Conservation (phyloP, 2,329 filamentous ascomycete genomes). For the Nothophaeocryptopus gaeumannii region DNA sequence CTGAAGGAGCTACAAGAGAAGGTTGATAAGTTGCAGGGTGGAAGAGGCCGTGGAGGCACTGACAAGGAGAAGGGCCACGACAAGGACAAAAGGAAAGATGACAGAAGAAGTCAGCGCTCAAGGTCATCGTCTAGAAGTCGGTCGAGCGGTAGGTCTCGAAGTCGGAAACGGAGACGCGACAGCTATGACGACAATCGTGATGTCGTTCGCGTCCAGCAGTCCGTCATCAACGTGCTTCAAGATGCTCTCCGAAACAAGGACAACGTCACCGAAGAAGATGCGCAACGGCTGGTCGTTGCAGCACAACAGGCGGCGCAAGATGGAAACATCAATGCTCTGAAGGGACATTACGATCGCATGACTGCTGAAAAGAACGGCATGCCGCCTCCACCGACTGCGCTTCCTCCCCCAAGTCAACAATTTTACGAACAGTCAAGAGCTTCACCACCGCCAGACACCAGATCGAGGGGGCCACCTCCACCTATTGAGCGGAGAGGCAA, state of each 20-base stretch:
- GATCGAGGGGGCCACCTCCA: too few relatives aligned
- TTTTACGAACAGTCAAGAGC: too few relatives aligned
- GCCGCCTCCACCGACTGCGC: background rate
- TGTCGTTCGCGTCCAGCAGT: conserved; percentile 37
- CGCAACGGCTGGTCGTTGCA: conserved; percentile 39
- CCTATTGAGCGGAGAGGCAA: too few relatives aligned
- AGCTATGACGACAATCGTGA: conserved; percentile 8
- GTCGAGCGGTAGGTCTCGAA: conserved; percentile 10
- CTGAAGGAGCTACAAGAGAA: conserved; percentile 26
- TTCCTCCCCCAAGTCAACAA: too few relatives aligned
- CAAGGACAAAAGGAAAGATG: conserved; percentile 12
- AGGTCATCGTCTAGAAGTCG: conserved; percentile 19
- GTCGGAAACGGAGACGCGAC: conserved; percentile 6
- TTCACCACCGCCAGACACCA: too few relatives aligned
- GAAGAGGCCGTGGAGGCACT: conserved; percentile 25
- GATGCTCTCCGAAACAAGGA: conserved; percentile 43
- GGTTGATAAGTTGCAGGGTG: conserved; percentile 26
- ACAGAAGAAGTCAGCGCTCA: conserved; percentile 5
- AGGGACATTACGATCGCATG: conserved; percentile 26
- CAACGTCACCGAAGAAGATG: conserved; percentile 39
- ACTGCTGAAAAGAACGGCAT: background rate
- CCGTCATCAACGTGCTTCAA: conserved; percentile 44
- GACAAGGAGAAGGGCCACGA: conserved; percentile 19
- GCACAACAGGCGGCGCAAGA: conserved; percentile 44
- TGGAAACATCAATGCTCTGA: conserved; percentile 39